phyloP scores from a whole-genome alignment of 2,329 filamentous ascomycete genomes.

The Orbilia brochopaga region DNA sequence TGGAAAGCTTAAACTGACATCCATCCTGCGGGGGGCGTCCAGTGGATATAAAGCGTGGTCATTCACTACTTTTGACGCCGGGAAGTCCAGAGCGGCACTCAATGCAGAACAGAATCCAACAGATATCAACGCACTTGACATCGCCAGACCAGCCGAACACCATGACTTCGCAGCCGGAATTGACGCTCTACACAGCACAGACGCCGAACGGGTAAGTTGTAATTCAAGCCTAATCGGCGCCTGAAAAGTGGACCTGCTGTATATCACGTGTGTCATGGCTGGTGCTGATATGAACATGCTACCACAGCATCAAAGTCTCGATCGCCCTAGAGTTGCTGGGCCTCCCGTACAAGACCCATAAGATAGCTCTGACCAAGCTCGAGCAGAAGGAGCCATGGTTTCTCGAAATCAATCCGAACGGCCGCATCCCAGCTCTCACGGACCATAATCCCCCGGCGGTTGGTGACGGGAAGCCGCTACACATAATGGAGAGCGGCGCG shows the following conservation, averaged over 20 bases:
- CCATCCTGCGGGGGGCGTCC: not conserved
- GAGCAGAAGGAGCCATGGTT: slow-evolving; percentile 88
- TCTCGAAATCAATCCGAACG: slow-evolving; percentile 89
- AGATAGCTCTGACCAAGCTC: slow-evolving; percentile 74
- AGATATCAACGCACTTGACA: slow-evolving; percentile 28
- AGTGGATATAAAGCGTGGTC: not conserved
- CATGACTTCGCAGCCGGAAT: slow-evolving; percentile 63
- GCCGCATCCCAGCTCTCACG: slow-evolving; percentile 84
- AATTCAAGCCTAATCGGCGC: not conserved
- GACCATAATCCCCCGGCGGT: slow-evolving; percentile 69
- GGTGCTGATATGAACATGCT: not conserved
- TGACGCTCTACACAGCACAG: slow-evolving; percentile 79
- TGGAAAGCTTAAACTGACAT: not conserved
- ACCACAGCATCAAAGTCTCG: slow-evolving; percentile 73
- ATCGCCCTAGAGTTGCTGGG: slow-evolving; percentile 72
- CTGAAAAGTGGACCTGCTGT: not conserved
- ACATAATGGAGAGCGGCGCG: slow-evolving; percentile 80
- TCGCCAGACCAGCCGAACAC: not conserved
- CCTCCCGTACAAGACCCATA: slow-evolving; percentile 65
- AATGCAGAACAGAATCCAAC: slow-evolving; percentile 33
- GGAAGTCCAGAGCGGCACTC: not conserved
- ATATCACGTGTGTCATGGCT: not conserved
- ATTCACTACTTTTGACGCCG: not conserved
- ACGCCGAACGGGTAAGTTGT: slow-evolving; percentile 74
- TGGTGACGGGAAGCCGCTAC: slow-evolving; percentile 73